These are phyloP conservation scores for Cerrena zonata DNA, from an alignment of 1,284 basidiomycete species.

Conservation along the genomic window DNA sequence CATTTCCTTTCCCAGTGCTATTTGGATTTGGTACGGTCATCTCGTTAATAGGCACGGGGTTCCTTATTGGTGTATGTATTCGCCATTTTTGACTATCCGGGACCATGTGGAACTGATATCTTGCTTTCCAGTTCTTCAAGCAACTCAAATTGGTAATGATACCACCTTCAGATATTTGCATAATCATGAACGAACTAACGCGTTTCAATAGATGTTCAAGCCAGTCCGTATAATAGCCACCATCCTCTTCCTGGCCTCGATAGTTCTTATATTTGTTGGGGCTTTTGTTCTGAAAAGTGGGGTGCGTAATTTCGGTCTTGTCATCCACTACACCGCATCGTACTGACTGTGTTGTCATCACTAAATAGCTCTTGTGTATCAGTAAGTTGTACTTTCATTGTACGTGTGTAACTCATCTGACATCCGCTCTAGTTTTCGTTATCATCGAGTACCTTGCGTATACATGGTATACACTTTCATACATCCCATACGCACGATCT, in stretches of 20 bases:
- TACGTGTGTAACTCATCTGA: slow-evolving; percentile 6
- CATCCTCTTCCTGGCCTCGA: slow-evolving; percentile 70
- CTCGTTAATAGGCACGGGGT: slow-evolving; percentile 83
- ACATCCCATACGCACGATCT: slow-evolving; percentile 81
- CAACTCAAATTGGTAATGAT: slow-evolving; percentile 72
- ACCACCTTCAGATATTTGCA: neutral
- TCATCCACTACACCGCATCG: slow-evolving; percentile 1
- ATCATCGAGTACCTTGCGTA: slow-evolving; percentile 81
- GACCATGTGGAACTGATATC: slow-evolving; percentile 2
- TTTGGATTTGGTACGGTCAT: slow-evolving; percentile 82
- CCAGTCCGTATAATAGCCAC: slow-evolving; percentile 83
- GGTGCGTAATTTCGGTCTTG: slow-evolving; percentile 36
- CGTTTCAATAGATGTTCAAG: slow-evolving; percentile 79
- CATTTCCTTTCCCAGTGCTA: slow-evolving; percentile 50
- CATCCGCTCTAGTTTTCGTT: slow-evolving; percentile 64
- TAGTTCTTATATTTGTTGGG: slow-evolving; percentile 74
- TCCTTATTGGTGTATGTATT: slow-evolving; percentile 72
- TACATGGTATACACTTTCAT: slow-evolving; percentile 78
- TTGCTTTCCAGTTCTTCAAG: slow-evolving; percentile 54
- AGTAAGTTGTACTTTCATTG: slow-evolving; percentile 30
- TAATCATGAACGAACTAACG: slow-evolving; percentile 7
- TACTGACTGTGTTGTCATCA: slow-evolving; percentile 6
- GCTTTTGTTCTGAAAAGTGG: slow-evolving; percentile 71
- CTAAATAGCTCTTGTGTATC: slow-evolving; percentile 39
- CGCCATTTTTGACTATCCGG: neutral